These are phyloP conservation scores for Talaromyces albobiverticillius DNA, from an alignment of 2,329 filamentous ascomycete species.

Conservation along the genomic window DNA sequence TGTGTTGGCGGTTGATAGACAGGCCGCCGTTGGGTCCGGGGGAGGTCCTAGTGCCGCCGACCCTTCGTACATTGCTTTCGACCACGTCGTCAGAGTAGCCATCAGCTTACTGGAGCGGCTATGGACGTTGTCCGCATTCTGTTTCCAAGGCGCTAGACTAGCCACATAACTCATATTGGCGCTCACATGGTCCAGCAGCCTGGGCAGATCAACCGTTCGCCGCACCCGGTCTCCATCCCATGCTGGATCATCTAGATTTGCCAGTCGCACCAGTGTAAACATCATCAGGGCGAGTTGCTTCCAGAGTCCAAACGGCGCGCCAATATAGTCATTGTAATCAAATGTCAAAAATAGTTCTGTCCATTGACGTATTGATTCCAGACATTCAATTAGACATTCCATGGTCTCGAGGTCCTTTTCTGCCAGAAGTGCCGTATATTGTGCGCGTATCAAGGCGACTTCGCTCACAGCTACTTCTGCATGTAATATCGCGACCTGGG, in stretches of 20 bases:
- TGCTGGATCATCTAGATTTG: slow-evolving; percentile 3
- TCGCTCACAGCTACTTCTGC: slow-evolving; percentile 10
- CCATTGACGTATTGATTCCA: background rate
- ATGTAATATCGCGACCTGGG: background rate
- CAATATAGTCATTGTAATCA: slow-evolving; percentile 1
- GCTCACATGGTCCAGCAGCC: background rate
- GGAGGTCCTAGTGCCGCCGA: background rate
- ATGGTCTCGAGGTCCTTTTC: slow-evolving; percentile 3
- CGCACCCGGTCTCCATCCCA: slow-evolving; percentile 7
- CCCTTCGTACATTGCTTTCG: slow-evolving; percentile 1
- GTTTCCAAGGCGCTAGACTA: slow-evolving; percentile 2
- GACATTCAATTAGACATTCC: slow-evolving; percentile 6
- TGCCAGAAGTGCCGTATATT: background rate
- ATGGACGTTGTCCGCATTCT: slow-evolving; percentile 3
- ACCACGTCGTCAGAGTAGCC: background rate
- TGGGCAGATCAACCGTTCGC: background rate
- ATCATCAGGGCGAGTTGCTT: slow-evolving; percentile 11
- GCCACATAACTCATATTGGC: background rate
- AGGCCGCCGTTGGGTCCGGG: background rate
- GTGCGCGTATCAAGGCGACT: slow-evolving; percentile 3
- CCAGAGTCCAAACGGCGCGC: slow-evolving; percentile 9
- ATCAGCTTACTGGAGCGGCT: slow-evolving; percentile 5
- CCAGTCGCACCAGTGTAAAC: slow-evolving; percentile 6
- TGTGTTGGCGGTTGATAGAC: background rate
- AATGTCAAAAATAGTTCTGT: slow-evolving; percentile 1